A percentile compares a stretch with the other conserved stretches of the same genome.
These are phyloP conservation scores for Dalbergia cochinchinensis DNA, from an alignment of 306 rosid species.

Conservation along the genomic window DNA sequence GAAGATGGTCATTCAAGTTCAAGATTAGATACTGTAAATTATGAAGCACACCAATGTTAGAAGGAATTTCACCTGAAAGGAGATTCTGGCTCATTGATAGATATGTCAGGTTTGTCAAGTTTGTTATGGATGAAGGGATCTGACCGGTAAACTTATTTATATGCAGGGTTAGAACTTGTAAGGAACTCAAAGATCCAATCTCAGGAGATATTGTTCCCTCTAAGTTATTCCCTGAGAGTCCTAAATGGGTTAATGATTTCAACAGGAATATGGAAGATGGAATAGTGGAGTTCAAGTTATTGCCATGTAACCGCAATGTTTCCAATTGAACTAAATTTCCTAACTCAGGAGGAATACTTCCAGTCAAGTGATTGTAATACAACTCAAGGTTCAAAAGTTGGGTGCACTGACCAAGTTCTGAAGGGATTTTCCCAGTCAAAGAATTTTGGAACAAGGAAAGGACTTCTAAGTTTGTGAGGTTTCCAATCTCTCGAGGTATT, in stretches of 20 bases:
- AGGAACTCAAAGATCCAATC: constrained; percentile 72
- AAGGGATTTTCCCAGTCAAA: constrained; percentile 69
- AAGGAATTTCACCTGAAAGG: constrained; percentile 84
- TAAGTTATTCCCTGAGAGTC: constrained; percentile 68
- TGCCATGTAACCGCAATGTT: constrained; percentile 57
- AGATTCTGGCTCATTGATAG: constrained; percentile 68
- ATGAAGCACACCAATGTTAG: constrained; percentile 67
- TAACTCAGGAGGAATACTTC: constrained; percentile 74
- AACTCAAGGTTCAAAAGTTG: constrained; percentile 65
- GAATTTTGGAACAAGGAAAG: constrained; percentile 61
- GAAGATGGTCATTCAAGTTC: constrained; percentile 42
- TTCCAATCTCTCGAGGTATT: constrained; percentile 71
- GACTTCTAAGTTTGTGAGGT: constrained; percentile 56
- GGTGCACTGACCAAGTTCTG: constrained; percentile 63
- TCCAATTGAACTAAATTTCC: constrained; percentile 65
- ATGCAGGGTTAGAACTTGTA: constrained; percentile 69
- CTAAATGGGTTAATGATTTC: constrained; percentile 68
- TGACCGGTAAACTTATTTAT: constrained; percentile 68
- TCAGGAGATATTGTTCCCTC: constrained; percentile 72
- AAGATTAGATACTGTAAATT: constrained; percentile 68
- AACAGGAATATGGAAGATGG: constrained; percentile 70
- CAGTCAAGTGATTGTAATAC: constrained; percentile 58
- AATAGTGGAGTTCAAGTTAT: constrained; percentile 68
- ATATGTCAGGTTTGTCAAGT: constrained; percentile 69
- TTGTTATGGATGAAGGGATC: constrained; percentile 75